Conservation (phyloP, 2,329 filamentous ascomycete species). For the Penicillium carneum region DNA sequence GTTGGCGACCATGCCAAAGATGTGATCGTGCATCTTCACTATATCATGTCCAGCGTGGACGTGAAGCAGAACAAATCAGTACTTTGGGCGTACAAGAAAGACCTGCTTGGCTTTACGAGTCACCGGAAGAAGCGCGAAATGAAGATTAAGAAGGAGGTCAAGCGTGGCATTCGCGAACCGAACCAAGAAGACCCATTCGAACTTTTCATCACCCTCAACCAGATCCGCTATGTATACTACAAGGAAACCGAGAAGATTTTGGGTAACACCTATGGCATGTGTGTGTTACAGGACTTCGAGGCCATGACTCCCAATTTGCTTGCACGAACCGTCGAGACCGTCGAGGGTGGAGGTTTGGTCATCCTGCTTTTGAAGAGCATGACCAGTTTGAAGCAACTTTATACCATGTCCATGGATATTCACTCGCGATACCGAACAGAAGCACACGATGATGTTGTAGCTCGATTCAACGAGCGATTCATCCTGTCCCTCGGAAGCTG, state of each 20-base stretch:
- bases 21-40: slow-evolving; percentile 92
- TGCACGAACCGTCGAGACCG: slow-evolving; percentile 93
- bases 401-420: slow-evolving; percentile 96
- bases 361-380: slow-evolving; percentile 92
- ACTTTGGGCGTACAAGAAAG: slow-evolving; percentile 98
- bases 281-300: slow-evolving; percentile 96
- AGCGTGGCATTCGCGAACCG: slow-evolving; percentile 87
- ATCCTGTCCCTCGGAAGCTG: slow-evolving; percentile 94
- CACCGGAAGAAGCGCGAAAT: slow-evolving; percentile 97
- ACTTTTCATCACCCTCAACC: slow-evolving; percentile 92
- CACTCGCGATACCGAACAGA: slow-evolving; percentile 96
- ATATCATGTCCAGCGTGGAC: slow-evolving; percentile 88
- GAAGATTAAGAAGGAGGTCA: slow-evolving; percentile 98
- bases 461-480: slow-evolving; percentile 96
- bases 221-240: slow-evolving; percentile 99
- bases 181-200: slow-evolving; percentile 96
- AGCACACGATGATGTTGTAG: slow-evolving; percentile 91
- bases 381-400: slow-evolving; percentile 95
- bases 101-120: slow-evolving; percentile 90
- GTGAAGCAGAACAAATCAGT: slow-evolving; percentile 96
- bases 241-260: slow-evolving; percentile 99
- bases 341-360: slow-evolving; percentile 92
- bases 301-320: slow-evolving; percentile 96
- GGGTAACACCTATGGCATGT: slow-evolving; percentile 98
- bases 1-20: slow-evolving; percentile 95